A percentile compares a stretch with the other conserved stretches of the same genome.
Evolutionary conservation across 2,329 filamentous ascomycete genomes (phyloP).

Genomic region (Trichoderma sp.): DNA sequence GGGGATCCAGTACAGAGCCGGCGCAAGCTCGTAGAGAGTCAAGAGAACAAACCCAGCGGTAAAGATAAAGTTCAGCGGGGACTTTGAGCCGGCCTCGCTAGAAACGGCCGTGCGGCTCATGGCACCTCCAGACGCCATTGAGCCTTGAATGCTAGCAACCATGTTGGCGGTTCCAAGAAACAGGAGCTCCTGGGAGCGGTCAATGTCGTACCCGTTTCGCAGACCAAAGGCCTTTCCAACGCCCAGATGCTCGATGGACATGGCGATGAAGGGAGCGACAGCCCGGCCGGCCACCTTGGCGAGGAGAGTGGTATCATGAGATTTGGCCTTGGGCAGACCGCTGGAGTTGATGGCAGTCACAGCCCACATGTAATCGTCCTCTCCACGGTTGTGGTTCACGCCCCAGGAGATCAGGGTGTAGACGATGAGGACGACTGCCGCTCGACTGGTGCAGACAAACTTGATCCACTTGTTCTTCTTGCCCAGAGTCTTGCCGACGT

Average conservation of each 20-base stretch:
- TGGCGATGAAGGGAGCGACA: constrained; percentile 64
- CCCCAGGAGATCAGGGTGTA: constrained; percentile 66
- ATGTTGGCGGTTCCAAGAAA: constrained; percentile 65
- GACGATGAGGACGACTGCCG: constrained; percentile 61
- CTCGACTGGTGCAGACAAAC: constrained; percentile 61
- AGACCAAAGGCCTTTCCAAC: constrained; percentile 66
- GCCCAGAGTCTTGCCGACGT: constrained; percentile 61
- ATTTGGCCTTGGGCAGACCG: constrained; percentile 54
- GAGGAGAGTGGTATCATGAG: constrained; percentile 53
- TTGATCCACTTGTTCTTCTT: constrained; percentile 60
- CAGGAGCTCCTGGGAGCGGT: constrained; percentile 66
- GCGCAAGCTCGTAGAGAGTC: constrained; percentile 62
- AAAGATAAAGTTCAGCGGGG: constrained; percentile 61
- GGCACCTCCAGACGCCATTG: constrained; percentile 65
- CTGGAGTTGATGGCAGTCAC: constrained; percentile 60
- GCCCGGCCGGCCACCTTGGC: constrained; percentile 55
- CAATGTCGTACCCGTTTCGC: constrained; percentile 63
- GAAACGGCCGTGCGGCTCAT: constrained; percentile 71
- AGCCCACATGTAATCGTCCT: constrained; percentile 54
- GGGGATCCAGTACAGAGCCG: constrained; percentile 68
- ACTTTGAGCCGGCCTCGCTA: constrained; percentile 63
- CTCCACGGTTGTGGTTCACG: constrained; percentile 56
- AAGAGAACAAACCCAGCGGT: constrained; percentile 64
- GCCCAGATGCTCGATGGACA: constrained; percentile 64
- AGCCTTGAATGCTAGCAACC: constrained; percentile 65